Base-by-base conservation (phyloP, 768 basidiomycete genomes). In the Rhodotorula toruloides region DNA sequence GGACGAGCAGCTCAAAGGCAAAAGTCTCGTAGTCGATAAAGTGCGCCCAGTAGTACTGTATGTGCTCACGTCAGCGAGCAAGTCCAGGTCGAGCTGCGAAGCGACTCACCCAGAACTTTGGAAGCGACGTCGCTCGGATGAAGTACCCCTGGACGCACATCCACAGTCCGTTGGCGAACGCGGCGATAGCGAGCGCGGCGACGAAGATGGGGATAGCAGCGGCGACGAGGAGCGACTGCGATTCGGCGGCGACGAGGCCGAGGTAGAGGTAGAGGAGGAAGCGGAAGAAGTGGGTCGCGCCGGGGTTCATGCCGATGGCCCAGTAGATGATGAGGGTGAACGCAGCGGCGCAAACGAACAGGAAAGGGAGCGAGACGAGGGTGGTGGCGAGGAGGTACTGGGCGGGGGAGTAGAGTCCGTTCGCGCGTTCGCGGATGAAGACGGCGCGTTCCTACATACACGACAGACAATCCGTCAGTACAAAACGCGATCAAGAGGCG, bases 181-280 rank as follows among this genome's bases (percentile, higher is more conserved):
- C 79, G 19, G 80, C 77, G 13, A 85, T 79, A 0, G 84, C 84
- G 11, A 86, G 77, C 9, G 84, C 82, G 0, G 84, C 84, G 25
- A 85, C 83, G 61, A 85, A 85, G 34, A 84, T 80, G 0, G 85
- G 85, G 4, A 85, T 61, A 16, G 81, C 60, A 0, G 83, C 78
- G 0, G 84, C 82, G 37, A 85, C 74, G 21, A 85, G 73, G 22
- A 82, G 72, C 8, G 74, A 75, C 63, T 76, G 58, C 27, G 27
- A 40, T 36, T 64, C 61, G 46, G 53, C 59, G 11, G 61, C 57
- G 47, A 50, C 36, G 34, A 68, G 48, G 7, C 61, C 63, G 29
- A 86, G 76, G 76, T 81, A 85, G 11, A 86, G 76, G 74, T 83
- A 82, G 5, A 76, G 76, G 9, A 84, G 76, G 77, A 84, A 86